Base-by-base conservation (phyloP, 2,329 filamentous ascomycete species). In the Monascus ruber region DNA sequence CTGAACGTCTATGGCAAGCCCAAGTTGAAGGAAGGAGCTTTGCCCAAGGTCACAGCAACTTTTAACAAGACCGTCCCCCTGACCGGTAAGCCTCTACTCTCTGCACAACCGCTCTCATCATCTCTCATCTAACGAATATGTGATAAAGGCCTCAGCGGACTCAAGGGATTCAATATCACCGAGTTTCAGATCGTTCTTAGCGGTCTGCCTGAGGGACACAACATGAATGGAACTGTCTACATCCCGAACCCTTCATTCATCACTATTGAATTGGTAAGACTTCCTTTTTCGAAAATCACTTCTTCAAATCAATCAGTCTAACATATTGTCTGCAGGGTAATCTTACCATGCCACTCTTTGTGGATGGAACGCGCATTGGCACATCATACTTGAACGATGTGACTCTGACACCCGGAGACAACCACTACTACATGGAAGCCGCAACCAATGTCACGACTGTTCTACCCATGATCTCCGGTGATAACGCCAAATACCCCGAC, bases 171-270 rank as follows among this genome's bases (percentile, higher is more conserved):
- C 53, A 60, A 65, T 31, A 59, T 75, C 29, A 68, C 63, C 10
- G 56, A 68, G 27, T 65, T 75, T 50, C 59, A 60, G 29, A 63
- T 77, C 47, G 56, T 70, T 40, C 51, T 59, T 6, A 56, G 54
- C 27, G 41, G 53, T 1, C 41, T 57, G 25, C 35, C 50, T 1
- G 68, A 73, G 45, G 68, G 67, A 34, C 65, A 66, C 41, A 79
- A 78, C 54, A 64, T 77, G 49, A 53, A 67, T 24, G 77, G 73
- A 48, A 66, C 60, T 8, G 70, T 75, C 35, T 63, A 55, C 44
- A 74, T 81, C 36, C 75, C 75, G 42, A 81, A 80, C 52, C 75
- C 76, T 0, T 74, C 73, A 2, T 64, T 75, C 39, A 62, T 77
- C 58, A 74, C 69, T 4, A 58, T 79, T 40, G 58, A 63, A 33